A percentile compares a stretch with the other conserved stretches of the same genome.
phyloP scores from a whole-genome alignment of 2,329 filamentous ascomycete species.

The Neonectria faginata region DNA sequence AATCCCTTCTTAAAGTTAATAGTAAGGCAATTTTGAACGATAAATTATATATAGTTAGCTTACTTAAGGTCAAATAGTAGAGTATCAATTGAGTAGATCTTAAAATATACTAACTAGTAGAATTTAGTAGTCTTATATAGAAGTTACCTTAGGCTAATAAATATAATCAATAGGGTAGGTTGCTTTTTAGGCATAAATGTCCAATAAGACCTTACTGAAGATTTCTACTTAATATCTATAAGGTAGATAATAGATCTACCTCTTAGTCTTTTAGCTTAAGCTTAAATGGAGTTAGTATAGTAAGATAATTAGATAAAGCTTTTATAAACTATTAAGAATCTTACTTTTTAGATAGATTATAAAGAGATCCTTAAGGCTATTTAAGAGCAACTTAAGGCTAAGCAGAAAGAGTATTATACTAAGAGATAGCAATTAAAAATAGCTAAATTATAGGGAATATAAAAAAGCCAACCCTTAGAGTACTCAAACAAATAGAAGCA shows the following conservation, averaged over 20 bases:
- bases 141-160: neutral
- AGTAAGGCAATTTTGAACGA: neutral
- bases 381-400: neutral
- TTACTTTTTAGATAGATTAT: neutral
- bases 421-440: neutral
- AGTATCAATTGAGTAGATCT: too few species aligned
- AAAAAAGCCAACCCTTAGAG: neutral
- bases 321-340: neutral
- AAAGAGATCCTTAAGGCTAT: neutral
- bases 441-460: neutral
- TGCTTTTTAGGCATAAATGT: neutral
- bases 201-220: conserved; percentile 8
- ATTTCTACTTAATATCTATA: conserved; percentile 13
- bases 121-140: neutral
- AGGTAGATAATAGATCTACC: conserved; percentile 8
- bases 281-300: neutral
- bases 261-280: conserved; percentile 7
- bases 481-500: neutral
- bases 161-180: neutral
- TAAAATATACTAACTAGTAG: neutral
- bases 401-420: neutral
- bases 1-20: too few species aligned
- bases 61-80: neutral
- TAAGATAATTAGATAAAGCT: neutral
- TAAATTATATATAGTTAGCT: neutral